A percentile compares a stretch with the other conserved stretches of the same genome.
phyloP scores from a whole-genome alignment of 352 stramenopile species.

The Phytophthora tentaculata region DNA sequence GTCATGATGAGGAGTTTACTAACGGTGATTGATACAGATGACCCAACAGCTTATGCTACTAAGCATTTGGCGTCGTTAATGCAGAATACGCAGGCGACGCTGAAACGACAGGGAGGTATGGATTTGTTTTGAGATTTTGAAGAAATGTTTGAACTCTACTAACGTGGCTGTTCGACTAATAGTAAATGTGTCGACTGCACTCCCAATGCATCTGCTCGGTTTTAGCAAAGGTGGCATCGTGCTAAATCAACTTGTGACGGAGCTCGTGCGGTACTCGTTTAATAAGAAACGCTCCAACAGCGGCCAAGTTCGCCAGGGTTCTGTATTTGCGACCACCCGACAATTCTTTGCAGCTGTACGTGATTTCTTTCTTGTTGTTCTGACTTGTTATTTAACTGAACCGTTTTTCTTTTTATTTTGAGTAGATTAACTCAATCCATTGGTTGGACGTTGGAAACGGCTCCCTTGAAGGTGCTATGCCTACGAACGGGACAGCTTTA shows the following conservation, averaged over 20 bases:
- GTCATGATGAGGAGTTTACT: slow-evolving; percentile 10
- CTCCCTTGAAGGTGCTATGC: slow-evolving; percentile 48
- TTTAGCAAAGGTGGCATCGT: slow-evolving; percentile 78
- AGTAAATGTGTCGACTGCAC: slow-evolving; percentile 51
- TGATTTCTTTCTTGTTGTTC: slow-evolving; percentile 1
- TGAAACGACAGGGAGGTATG: slow-evolving; percentile 41
- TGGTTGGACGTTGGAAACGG: slow-evolving; percentile 73
- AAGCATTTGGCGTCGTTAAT: slow-evolving; percentile 53
- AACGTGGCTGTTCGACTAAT: slow-evolving; percentile 4
- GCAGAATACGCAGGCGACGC: slow-evolving; percentile 35
- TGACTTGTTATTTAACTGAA: not conserved
- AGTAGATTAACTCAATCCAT: slow-evolving; percentile 61
- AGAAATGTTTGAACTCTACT: not conserved
- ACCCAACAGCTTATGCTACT: slow-evolving; percentile 35
- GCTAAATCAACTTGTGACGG: slow-evolving; percentile 74
- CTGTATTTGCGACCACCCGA: slow-evolving; percentile 40
- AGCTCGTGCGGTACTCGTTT: slow-evolving; percentile 52
- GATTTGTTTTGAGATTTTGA: slow-evolving; percentile 13
- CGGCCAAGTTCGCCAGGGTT: slow-evolving; percentile 39
- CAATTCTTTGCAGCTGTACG: slow-evolving; percentile 49
- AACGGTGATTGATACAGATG: slow-evolving; percentile 35
- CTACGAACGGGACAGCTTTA: slow-evolving; percentile 41
- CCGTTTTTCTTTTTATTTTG: not conserved
- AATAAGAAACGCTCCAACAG: slow-evolving; percentile 45
- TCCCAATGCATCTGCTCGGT: slow-evolving; percentile 66